Percentiles rank a stretch among this genome's conserved stretches.
These are phyloP conservation scores for Straminergon stramineum DNA, from an alignment of 225 moss, liverwort and hornwort genomes.

Conservation along the genomic window DNA sequence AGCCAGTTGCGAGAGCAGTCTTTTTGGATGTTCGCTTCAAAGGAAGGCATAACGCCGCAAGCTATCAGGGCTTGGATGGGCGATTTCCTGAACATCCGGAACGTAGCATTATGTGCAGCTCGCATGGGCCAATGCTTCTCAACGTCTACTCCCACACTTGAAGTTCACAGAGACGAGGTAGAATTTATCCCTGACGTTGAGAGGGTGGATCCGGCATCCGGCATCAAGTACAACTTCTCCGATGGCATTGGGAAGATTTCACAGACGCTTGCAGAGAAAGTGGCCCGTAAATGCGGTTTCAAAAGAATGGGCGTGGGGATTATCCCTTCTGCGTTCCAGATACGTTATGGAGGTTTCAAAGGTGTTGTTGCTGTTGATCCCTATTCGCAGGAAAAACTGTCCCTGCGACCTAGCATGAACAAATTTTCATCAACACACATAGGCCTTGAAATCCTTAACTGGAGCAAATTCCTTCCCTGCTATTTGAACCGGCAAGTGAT, in stretches of 20 bases:
- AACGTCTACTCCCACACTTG: constrained; percentile 64
- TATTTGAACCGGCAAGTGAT: constrained; percentile 77
- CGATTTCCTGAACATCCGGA: constrained; percentile 60
- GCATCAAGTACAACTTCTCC: constrained; percentile 59
- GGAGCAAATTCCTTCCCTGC: constrained; percentile 53
- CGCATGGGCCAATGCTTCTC: constrained; percentile 98
- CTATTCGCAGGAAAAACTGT: constrained; percentile 34
- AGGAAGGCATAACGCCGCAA: constrained; percentile 23
- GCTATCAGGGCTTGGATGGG: constrained; percentile 74
- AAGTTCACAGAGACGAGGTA: constrained; percentile 34
- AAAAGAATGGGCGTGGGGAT: constrained; percentile 17
- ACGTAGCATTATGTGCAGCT: constrained; percentile 85
- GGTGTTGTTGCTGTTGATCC: constrained; percentile 81
- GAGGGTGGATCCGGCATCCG: constrained; percentile 18
- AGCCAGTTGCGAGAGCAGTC: constrained; percentile 80
- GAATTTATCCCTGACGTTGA: constrained; percentile 46
- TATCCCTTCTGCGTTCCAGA: constrained; percentile 77
- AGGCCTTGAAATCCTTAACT: constrained; percentile 57
- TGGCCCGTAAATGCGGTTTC: constrained; percentile 48
- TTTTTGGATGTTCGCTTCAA: constrained; percentile 83
- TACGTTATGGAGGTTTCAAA: constrained; percentile 85
- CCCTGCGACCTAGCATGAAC: constrained; percentile 72
- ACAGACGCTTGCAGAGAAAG: constrained; percentile 44
- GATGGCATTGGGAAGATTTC: constrained; percentile 93
- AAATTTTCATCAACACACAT: constrained; percentile 61